These are phyloP conservation scores for Ceratorhiza oryzae-sativae DNA, from an alignment of 1,284 basidiomycete species.

Conservation along the genomic window DNA sequence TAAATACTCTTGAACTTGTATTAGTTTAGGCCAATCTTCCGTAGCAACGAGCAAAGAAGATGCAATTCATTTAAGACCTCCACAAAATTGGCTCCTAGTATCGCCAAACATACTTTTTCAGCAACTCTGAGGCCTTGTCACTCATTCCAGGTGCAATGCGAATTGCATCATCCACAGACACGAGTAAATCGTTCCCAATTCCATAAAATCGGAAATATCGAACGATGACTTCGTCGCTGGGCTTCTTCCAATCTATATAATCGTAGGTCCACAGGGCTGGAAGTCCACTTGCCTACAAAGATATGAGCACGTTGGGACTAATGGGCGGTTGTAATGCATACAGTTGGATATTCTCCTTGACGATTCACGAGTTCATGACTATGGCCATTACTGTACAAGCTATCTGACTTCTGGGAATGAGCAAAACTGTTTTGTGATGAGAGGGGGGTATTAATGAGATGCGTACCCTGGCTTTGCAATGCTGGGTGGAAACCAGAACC, in stretches of 20 bases:
- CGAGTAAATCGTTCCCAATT: neutral
- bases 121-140: too few species aligned
- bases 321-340: neutral
- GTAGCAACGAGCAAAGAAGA: too few species aligned
- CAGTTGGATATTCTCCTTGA: constrained; percentile 5
- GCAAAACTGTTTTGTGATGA: neutral
- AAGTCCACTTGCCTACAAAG: neutral
- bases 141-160: too few species aligned
- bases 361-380: neutral
- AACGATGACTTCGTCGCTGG: neutral
- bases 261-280: neutral
- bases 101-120: too few species aligned
- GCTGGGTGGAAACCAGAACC: constrained; percentile 7
- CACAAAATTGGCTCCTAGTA: too few species aligned
- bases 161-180: too few species aligned
- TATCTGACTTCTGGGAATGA: neutral
- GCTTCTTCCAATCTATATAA: neutral
- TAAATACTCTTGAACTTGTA: too few species aligned
- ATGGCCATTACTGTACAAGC: too few species aligned
- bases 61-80: too few species aligned
- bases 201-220: constrained; percentile 7
- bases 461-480: neutral
- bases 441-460: neutral
- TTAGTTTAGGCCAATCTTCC: neutral
- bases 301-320: too few species aligned